Evolutionary conservation across 768 basidiomycete genomes (phyloP).

Genomic region (Boletus insuetus): DNA sequence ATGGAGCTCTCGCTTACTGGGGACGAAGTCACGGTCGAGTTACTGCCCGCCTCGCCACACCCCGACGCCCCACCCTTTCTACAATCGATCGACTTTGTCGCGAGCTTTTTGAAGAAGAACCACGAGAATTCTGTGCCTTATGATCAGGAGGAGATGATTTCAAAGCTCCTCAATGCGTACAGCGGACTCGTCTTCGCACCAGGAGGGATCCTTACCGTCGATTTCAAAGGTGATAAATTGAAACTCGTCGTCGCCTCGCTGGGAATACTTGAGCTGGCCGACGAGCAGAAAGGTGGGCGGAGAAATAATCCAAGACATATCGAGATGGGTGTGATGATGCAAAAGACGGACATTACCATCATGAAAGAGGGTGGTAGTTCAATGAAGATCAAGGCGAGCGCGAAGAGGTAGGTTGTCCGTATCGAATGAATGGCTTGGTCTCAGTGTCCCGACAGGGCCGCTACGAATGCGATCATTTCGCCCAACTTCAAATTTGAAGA

Average conservation of each 20-base stretch:
- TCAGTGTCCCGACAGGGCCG: slow-evolving; percentile 53
- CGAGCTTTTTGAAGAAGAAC: slow-evolving; percentile 57
- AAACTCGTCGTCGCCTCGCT: slow-evolving; percentile 66
- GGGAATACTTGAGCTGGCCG: slow-evolving; percentile 56
- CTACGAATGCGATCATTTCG: slow-evolving; percentile 91
- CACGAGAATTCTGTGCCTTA: slow-evolving; percentile 65
- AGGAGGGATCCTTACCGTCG: slow-evolving; percentile 75
- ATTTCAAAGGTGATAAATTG: slow-evolving; percentile 83
- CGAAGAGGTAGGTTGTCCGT: slow-evolving; percentile 69
- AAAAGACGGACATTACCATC: slow-evolving; percentile 88
- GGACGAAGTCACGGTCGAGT: slow-evolving; percentile 70
- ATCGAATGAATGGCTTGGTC: not conserved
- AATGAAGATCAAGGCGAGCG: slow-evolving; percentile 90
- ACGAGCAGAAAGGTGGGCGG: slow-evolving; percentile 52
- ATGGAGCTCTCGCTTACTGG: slow-evolving; percentile 78
- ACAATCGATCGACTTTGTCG: slow-evolving; percentile 77
- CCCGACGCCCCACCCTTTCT: slow-evolving; percentile 62
- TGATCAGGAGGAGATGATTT: slow-evolving; percentile 82
- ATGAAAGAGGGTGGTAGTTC: slow-evolving; percentile 76
- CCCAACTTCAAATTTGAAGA: slow-evolving; percentile 99
- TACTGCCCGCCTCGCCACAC: slow-evolving; percentile 46
- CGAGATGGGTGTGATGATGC: slow-evolving; percentile 76
- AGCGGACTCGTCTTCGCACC: slow-evolving; percentile 65
- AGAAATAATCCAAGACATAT: slow-evolving; percentile 29
- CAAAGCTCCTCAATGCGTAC: slow-evolving; percentile 73